Evolutionary conservation across 495 filamentous ascomycete species (phyloP).

Genomic region (Bombardia bombarda): DNA sequence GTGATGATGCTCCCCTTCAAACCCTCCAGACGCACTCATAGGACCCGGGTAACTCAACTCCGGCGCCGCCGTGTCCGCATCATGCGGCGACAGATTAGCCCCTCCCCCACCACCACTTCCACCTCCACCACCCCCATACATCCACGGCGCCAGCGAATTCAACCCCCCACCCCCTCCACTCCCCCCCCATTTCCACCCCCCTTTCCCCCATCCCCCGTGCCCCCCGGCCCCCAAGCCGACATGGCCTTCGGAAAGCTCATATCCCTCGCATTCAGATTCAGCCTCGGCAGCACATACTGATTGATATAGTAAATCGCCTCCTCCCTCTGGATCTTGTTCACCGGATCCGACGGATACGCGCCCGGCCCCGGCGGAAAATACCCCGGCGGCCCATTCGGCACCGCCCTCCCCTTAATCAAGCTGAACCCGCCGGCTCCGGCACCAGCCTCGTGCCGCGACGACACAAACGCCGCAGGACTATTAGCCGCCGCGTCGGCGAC

Average conservation of each 20-base stretch:
- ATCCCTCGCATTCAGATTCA: conserved; percentile 35
- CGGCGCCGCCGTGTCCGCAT: conserved; percentile 17
- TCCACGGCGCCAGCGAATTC: conserved; percentile 35
- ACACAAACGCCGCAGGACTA: conserved; percentile 41
- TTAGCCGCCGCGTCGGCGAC: conserved; percentile 34
- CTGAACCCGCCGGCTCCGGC: conserved; percentile 47
- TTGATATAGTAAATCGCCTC: conserved; percentile 60
- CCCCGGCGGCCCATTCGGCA: conserved; percentile 46
- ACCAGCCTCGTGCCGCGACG: conserved; percentile 34
- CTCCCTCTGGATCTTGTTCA: conserved; percentile 51
- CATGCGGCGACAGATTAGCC: conserved; percentile 2
- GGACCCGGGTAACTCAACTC: conserved; percentile 27
- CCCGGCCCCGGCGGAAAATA: conserved; percentile 39
- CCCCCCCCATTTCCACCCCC: too few relatives aligned
- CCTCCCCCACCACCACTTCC: conserved; percentile 12
- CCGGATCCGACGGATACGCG: conserved; percentile 37
- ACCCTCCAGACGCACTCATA: conserved; percentile 5
- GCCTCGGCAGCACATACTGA: conserved; percentile 52
- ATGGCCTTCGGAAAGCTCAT: conserved; percentile 24
- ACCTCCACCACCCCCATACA: conserved; percentile 25
- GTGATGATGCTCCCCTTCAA: neutral
- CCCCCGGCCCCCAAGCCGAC: conserved; percentile 13
- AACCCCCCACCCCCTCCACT: too few relatives aligned
- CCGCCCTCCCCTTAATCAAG: conserved; percentile 46
- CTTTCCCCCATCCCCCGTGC: too few relatives aligned